Percentiles rank a stretch among this genome's conserved stretches.
Evolutionary conservation across 1,139 yeast species (phyloP).

Genomic region (Pichia sp.): DNA sequence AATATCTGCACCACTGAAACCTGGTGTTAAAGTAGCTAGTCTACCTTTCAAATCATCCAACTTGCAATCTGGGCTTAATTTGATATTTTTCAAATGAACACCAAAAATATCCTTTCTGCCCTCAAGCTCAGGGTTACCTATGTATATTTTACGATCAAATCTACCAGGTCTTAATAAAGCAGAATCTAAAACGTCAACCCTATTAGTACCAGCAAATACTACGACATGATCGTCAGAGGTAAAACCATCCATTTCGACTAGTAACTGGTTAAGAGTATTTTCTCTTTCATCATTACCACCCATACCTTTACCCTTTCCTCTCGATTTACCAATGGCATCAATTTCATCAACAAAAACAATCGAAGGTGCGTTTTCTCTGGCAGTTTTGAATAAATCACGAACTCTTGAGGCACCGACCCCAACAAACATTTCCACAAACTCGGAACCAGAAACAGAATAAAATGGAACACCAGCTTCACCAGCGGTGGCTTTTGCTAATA

Average conservation of each 20-base stretch:
- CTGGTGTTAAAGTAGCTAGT: slow-evolving; percentile 93
- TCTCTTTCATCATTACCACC: slow-evolving; percentile 96
- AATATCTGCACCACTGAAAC: slow-evolving; percentile 96
- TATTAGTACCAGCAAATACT: slow-evolving; percentile 93
- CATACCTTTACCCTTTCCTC: slow-evolving; percentile 55
- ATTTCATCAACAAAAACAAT: slow-evolving; percentile 95
- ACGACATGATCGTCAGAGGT: slow-evolving; percentile 86
- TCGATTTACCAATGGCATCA: slow-evolving; percentile 94
- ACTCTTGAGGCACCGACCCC: slow-evolving; percentile 99
- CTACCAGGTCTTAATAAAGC: slow-evolving; percentile 96
- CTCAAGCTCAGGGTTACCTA: slow-evolving; percentile 87
- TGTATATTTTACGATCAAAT: slow-evolving; percentile 86
- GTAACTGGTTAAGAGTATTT: slow-evolving; percentile 86
- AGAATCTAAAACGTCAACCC: slow-evolving; percentile 87
- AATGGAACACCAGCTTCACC: slow-evolving; percentile 99
- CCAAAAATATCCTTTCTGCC: slow-evolving; percentile 89
- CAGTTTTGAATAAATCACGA: slow-evolving; percentile 86
- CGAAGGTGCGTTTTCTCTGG: slow-evolving; percentile 88
- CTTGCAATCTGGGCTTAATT: slow-evolving; percentile 35
- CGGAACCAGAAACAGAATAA: slow-evolving; percentile 93
- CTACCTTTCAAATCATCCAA: slow-evolving; percentile 64
- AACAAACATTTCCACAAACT: slow-evolving; percentile 96
- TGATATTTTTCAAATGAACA: slow-evolving; percentile 71
- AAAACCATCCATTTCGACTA: slow-evolving; percentile 98
- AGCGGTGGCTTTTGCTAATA: slow-evolving; percentile 97